Evolutionary conservation across 495 filamentous ascomycete genomes (phyloP), one percentile per base, ranked within the genome.

Genomic region (Pyronema omphalodes): DNA sequence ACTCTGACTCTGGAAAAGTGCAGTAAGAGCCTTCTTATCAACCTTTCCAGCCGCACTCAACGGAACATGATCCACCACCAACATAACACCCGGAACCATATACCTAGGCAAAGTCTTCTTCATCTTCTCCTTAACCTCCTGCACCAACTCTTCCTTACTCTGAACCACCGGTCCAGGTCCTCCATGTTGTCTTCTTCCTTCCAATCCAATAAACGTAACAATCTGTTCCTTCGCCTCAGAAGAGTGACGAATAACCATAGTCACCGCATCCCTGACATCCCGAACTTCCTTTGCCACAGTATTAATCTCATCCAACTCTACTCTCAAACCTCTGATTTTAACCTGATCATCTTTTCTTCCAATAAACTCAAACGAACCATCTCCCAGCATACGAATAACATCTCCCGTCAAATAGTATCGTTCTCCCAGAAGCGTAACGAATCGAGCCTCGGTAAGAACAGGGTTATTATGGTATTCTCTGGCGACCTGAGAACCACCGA

Each of bases 161-260:
- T 34, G 35, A 1, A 40, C 9, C 1, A 41, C 18, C 37, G 35
- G 35, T 4, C 34, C 9, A 34, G 35, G 7, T 6, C 36, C 41
- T n/a, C 62, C 62, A 44, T 65, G 58, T 35, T 65, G 18, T 29
- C 56, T 54, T 39, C 51, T 33, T 3, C n/a, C 44, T 6, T 55
- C 36, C 14, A 65, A 55, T 3, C 75, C 74, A 11, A 86, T 56
- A 53, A 88, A 87, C 0, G 81, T 74, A 6, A 86, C 77, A 7
- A 88, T 70, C 15, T 84, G 71, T 41, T 83, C 78, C 58, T 78
- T 82, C 19, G 78, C 70, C 40, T 75, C 70, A 11, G 70, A 70
- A n/a, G 59, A 66, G 57, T 81, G 78, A 52, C 72, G 77, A 39
- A 80, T 66, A 6, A 86, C 78, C 3, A 84, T 58, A 0, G 84